Base-by-base conservation (phyloP, 805 yeast species). In the Lipomyces oligophaga region DNA sequence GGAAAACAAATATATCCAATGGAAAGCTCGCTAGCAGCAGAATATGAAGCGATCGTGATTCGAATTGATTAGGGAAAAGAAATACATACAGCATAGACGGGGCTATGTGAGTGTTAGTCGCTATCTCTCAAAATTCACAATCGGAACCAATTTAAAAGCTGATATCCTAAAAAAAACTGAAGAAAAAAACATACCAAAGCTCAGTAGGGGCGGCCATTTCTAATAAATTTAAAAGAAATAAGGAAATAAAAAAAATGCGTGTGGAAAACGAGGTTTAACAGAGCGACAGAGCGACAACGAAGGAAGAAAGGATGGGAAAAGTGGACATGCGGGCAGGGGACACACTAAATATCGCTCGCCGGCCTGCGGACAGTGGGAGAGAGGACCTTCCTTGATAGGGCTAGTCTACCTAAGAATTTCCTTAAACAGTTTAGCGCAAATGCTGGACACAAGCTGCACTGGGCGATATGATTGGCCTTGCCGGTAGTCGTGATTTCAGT, bases 141-240 rank as follows among this genome's bases (percentile, higher is more conserved):
- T 5, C 16, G 28, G n/a, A n/a, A n/a, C n/a, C 36, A 24, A n/a
- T 10, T 7, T 13, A 25, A 16, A 39, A 18, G 19, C 19, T 10
- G 7, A 38, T 20, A 5, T 15, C 22, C 15, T n/a, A 19, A 22
- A 33, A 20, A 34, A 25, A 32, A 15, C 30, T 38, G 76, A 28
- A 24, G 42, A 32, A 30, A 7, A 16, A 15, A 25, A 61, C 85
- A 61, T 78, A 81, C 85, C 85, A 81, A 73, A 80, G 81, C 69
- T 80, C 85, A 67, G 85, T 77, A n/a, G n/a, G n/a, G n/a, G n/a
- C n/a, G 85, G 80, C 80, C 67, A 43, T 61, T 49, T 45, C 57
- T 18, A 46, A 42, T 15, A 46, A 47, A 28, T 32, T 26, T 15
- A 19, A 37, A n/a, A 25, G 22, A 16, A 35, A 36, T 32, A 16